Conservation (phyloP, 495 filamentous ascomycete species). For the Penicillium lagena region DNA sequence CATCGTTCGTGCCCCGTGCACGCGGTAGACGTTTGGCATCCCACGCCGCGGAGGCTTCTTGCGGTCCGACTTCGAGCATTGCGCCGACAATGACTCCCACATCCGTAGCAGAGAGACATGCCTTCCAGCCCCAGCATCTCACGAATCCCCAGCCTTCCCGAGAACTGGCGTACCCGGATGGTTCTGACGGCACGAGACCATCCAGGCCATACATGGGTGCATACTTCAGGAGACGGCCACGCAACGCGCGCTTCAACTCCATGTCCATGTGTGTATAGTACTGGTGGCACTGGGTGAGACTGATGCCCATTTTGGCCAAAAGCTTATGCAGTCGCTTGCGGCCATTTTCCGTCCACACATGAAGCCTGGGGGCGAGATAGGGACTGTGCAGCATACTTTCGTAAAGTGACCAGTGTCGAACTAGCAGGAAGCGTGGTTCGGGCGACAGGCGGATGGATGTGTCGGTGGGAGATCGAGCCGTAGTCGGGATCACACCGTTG, state of each 20-base stretch:
- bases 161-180: slow-evolving; percentile 37
- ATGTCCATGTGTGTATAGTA: slow-evolving; percentile 98
- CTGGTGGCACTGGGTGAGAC: slow-evolving; percentile 86
- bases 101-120: slow-evolving; percentile 84
- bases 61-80: slow-evolving; percentile 78
- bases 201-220: slow-evolving; percentile 87
- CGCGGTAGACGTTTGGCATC: slow-evolving; percentile 27
- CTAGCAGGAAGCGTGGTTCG: slow-evolving; percentile 87
- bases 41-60: slow-evolving; percentile 30
- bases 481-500: slow-evolving; percentile 76
- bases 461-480: slow-evolving; percentile 82
- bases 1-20: slow-evolving; percentile 33
- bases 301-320: slow-evolving; percentile 96
- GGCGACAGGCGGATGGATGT: slow-evolving; percentile 88
- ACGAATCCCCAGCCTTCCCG: slow-evolving; percentile 96
- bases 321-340: slow-evolving; percentile 91
- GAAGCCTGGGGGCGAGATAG: slow-evolving; percentile 85
- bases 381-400: slow-evolving; percentile 98
- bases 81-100: slow-evolving; percentile 86
- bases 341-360: slow-evolving; percentile 89
- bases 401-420: slow-evolving; percentile 94
- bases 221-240: slow-evolving; percentile 81
- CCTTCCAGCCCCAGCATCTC: slow-evolving; percentile 95
- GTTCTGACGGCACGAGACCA: slow-evolving; percentile 73
- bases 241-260: slow-evolving; percentile 83